Evolutionary conservation across 1,284 basidiomycete genomes (phyloP).

Genomic region (Trichosporon asahii): DNA sequence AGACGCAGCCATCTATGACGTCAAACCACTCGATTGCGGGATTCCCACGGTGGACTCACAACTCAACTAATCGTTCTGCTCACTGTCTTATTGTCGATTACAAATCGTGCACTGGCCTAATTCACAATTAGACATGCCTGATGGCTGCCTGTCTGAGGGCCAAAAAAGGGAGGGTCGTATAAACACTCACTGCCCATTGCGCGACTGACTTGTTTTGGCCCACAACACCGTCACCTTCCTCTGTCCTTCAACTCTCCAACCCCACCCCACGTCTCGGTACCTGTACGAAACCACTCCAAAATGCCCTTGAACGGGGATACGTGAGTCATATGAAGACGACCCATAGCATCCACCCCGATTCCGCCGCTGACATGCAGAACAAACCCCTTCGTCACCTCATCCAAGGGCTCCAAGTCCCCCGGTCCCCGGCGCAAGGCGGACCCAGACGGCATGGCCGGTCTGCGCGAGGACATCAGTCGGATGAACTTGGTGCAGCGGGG

Average conservation of each 20-base stretch:
- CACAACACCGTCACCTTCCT: conserved; percentile 5
- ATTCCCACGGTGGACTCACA: no score
- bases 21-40: no score
- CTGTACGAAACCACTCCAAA: neutral
- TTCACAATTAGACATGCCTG: no score
- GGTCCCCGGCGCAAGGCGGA: conserved; percentile 6
- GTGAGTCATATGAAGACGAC: neutral
- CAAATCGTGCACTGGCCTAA: no score
- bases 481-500: conserved; percentile 40
- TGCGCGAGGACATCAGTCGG: conserved; percentile 44
- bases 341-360: no score
- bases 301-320: conserved; percentile 2
- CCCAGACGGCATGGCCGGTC: conserved; percentile 26
- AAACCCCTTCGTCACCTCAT: conserved; percentile 38
- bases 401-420: conserved; percentile 19
- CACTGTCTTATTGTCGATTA: no score
- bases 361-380: conserved; percentile 22
- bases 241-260: neutral
- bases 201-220: conserved; percentile 25
- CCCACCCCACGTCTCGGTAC: neutral
- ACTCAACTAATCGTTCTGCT: no score
- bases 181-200: neutral
- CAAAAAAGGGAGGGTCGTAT: no score
- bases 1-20: no score
- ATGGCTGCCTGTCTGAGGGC: no score